phyloP scores from a whole-genome alignment of 345 rosid genomes.

The Salix suchowensis region DNA sequence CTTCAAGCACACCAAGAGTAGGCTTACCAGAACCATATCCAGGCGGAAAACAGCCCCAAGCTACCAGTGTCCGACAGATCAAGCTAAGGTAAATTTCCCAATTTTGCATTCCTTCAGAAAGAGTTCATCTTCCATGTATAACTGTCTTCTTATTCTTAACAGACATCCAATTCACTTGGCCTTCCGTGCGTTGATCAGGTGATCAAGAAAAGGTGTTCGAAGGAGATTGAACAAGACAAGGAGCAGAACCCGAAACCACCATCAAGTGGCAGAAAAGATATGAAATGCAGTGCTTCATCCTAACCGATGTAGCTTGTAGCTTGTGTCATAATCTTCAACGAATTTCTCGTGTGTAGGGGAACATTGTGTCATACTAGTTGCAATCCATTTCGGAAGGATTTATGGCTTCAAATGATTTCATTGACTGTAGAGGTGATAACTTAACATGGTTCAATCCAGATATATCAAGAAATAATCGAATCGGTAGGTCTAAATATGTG shows the following conservation, averaged over 20 bases:
- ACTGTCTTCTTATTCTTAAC: not conserved
- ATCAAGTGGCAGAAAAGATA: constrained; percentile 26
- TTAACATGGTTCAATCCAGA: not conserved
- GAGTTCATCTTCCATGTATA: not conserved
- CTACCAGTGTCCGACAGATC: constrained; percentile 38
- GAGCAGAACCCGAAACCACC: constrained; percentile 28
- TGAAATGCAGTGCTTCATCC: constrained; percentile 15
- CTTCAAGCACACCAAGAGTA: constrained; percentile 24
- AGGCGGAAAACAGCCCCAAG: constrained; percentile 53
- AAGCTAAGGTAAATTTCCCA: constrained; percentile 34
- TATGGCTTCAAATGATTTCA: not conserved
- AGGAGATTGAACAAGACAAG: constrained; percentile 29
- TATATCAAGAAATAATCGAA: too few relatives aligned
- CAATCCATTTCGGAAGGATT: not conserved
- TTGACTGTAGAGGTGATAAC: not conserved
- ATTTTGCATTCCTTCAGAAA: too few relatives aligned
- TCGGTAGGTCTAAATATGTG: too few relatives aligned
- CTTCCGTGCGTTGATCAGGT: constrained; percentile 24
- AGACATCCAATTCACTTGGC: too few relatives aligned
- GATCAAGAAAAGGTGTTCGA: constrained; percentile 31
- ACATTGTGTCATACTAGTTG: not conserved
- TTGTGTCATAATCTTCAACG: not conserved
- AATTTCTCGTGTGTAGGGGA: not conserved
- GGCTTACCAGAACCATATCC: constrained; percentile 33
- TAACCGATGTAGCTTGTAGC: not conserved